Conservation (phyloP, 1,139 yeast genomes). For the Yamadazyma triangularis region DNA sequence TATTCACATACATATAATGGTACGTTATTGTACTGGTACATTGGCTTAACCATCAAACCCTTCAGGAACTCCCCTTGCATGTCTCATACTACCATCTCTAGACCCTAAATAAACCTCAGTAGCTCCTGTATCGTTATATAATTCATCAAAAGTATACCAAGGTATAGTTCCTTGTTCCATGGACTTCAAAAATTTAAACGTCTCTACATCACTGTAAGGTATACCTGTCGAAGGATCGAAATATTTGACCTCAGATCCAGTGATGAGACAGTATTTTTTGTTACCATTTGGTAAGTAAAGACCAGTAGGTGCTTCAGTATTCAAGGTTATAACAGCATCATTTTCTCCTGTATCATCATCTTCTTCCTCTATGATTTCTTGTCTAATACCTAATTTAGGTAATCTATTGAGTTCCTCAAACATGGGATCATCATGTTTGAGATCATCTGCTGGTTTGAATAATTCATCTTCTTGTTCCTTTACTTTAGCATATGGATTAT, state of each 20-base stretch:
- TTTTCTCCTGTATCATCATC: conserved; percentile 31
- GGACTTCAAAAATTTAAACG: conserved; percentile 64
- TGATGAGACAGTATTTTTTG: conserved; percentile 68
- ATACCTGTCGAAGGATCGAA: conserved; percentile 85
- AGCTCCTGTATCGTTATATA: conserved; percentile 55
- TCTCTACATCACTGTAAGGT: conserved; percentile 80
- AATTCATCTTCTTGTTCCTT: conserved; percentile 35
- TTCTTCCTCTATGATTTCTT: conserved; percentile 42
- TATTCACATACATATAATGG: too few species aligned
- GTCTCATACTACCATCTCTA: conserved; percentile 46
- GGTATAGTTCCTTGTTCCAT: conserved; percentile 62
- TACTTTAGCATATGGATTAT: conserved; percentile 37
- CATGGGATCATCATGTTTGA: conserved; percentile 34
- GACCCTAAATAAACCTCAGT: conserved; percentile 54
- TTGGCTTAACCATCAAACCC: conserved; percentile 52
- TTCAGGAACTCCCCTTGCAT: conserved; percentile 86
- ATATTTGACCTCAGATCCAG: conserved; percentile 77
- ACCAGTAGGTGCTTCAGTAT: conserved; percentile 71
- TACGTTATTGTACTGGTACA: too few species aligned
- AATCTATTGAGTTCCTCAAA: conserved; percentile 52
- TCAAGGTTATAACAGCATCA: conserved; percentile 45
- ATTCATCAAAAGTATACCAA: conserved; percentile 55
- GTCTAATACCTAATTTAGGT: conserved; percentile 63
- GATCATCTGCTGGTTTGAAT: conserved; percentile 28
- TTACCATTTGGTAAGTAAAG: conserved; percentile 67